Evolutionary conservation across 1,284 basidiomycete genomes (phyloP), one percentile per base, ranked within the genome.

Genomic region (Vanrija pseudolonga): DNA sequence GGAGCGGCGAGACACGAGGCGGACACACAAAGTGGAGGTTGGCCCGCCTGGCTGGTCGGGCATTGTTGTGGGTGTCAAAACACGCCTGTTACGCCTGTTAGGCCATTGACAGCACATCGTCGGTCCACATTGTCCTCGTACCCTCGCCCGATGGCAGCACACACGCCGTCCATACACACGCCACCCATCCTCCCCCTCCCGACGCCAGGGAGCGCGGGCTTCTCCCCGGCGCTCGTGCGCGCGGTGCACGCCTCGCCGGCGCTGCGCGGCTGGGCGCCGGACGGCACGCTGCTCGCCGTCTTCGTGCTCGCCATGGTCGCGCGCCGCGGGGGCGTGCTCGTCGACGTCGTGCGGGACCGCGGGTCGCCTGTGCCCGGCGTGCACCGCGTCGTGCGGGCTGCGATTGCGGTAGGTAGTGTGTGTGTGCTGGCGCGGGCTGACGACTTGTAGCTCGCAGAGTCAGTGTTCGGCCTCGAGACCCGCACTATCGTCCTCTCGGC

Each of bases 221-320:
- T 51, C 39, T 19, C 52, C 18, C 51, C 45, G 4, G 28, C 41
- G 17, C 56, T 58, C 40, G 38, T 58, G 11, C 23, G 20, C 15
- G 52, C 56, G 1, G 8, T 58, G 22, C n/a, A 18, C 18, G 12
- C 20, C 36, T 36, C 53, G 3, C 50, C 55, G 3, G 14, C 32
- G 17, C 55, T 60, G n/a, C 43, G 23, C 22, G 61, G 59, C 39
- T 72, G 67, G 68, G 20, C 39, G 12, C 53, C 65, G 12, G 63
- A 69, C 51, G 58, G 62, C 3, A 53, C 60, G 3, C 26, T 74
- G 5, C 61, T 70, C 45, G 67, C 68, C n/a, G 53, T 65, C 6
- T 18, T 72, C 19, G 52, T 74, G 3, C 47, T 74, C 19, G 56
- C 62, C 2, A 56, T 68, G n/a, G 60, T 71, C 23, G 66, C 63